phyloP scores from a whole-genome alignment of 78 protist genomes.

The Thecamonas trahens region DNA sequence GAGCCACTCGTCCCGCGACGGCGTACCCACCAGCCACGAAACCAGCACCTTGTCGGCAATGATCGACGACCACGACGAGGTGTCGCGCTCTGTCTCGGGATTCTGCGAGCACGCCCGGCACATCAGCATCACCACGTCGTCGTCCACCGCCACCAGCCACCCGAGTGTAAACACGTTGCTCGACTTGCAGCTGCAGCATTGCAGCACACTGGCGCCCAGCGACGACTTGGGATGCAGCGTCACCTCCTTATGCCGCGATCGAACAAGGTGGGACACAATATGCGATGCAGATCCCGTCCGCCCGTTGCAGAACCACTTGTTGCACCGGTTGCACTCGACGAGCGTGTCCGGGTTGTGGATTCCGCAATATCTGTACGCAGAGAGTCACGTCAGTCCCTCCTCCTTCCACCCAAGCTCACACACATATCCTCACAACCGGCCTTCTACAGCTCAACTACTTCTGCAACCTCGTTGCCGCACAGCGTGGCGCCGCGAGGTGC shows the following conservation, averaged over 20 bases:
- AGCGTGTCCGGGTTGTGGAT: conserved; percentile 76
- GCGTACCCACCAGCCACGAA: conserved; percentile 75
- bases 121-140: conserved; percentile 89
- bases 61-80: conserved; percentile 85
- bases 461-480: too few relatives aligned
- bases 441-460: too few relatives aligned
- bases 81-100: not conserved
- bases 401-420: too few relatives aligned
- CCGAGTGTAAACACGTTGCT: conserved; percentile 93
- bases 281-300: conserved; percentile 70
- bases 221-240: conserved; percentile 62
- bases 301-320: conserved; percentile 96
- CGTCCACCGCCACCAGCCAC: conserved; percentile 88
- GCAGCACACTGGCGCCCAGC: conserved; percentile 51
- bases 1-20: conserved; percentile 60
- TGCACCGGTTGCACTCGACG: conserved; percentile 75
- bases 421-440: too few relatives aligned
- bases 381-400: too few relatives aligned
- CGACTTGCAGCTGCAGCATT: conserved; percentile 95
- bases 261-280: conserved; percentile 88
- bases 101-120: conserved; percentile 65
- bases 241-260: conserved; percentile 87
- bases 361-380: conserved; percentile 75
- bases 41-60: conserved; percentile 74
- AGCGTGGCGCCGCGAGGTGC: too few relatives aligned